Conservation (phyloP, 305 asterid genomes). For the Caryopteris hybrid region DNA sequence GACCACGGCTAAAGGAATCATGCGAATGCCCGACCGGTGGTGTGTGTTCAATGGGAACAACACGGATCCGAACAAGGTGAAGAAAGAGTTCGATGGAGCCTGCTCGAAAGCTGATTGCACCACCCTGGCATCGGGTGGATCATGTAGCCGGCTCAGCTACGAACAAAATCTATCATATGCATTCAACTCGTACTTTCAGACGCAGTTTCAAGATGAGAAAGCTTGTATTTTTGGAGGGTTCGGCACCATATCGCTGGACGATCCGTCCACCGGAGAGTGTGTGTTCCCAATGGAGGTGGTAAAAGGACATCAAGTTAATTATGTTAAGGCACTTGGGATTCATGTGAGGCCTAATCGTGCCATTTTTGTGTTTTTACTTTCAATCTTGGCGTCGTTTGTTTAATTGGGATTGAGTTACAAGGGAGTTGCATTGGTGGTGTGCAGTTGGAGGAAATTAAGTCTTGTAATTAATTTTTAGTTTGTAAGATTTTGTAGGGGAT, state of each 20-base stretch:
- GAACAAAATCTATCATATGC: constrained; percentile 30
- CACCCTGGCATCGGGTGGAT: constrained; percentile 24
- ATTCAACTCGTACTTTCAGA: constrained; percentile 36
- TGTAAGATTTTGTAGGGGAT: no score
- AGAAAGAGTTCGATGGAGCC: neutral
- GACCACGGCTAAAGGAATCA: constrained; percentile 25
- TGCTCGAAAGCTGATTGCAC: constrained; percentile 42
- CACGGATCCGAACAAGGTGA: neutral
- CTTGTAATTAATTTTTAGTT: no score
- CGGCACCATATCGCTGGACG: constrained; percentile 6
- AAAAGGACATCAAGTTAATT: neutral
- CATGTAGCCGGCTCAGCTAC: constrained; percentile 32
- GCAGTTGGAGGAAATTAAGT: no score
- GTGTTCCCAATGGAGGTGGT: constrained; percentile 43
- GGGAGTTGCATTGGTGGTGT: no score
- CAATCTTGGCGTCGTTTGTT: no score
- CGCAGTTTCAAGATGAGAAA: constrained; percentile 15
- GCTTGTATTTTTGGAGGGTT: constrained; percentile 27
- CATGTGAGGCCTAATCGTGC: neutral
- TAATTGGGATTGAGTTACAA: no score
- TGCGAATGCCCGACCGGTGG: constrained; percentile 50
- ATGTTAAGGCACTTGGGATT: neutral
- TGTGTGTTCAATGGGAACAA: constrained; percentile 29
- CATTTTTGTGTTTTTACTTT: neutral
- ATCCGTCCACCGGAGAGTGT: constrained; percentile 35